Conservation (phyloP, 164 flowering plant genomes). For the Santalum album region DNA sequence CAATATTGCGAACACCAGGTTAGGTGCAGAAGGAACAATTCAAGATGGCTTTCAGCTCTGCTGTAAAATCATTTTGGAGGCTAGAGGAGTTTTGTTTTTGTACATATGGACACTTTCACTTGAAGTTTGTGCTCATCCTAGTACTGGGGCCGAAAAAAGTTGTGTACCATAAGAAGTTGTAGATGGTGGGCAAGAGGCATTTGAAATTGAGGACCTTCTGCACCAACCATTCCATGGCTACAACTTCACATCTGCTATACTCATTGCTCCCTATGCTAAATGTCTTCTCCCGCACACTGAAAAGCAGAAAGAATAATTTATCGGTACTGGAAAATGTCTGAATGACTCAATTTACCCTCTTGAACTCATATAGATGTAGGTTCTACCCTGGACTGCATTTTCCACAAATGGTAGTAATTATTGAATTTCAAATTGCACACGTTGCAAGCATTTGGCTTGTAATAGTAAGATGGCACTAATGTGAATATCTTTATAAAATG, state of each 20-base stretch:
- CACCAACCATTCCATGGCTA: slow-evolving; percentile 98
- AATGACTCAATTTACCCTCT: background rate
- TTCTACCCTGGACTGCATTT: too few species aligned
- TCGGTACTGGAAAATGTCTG: background rate
- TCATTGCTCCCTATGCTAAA: slow-evolving; percentile 43
- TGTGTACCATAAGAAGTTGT: slow-evolving; percentile 78
- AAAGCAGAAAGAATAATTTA: slow-evolving; percentile 3
- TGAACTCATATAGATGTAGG: too few species aligned
- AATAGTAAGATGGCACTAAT: too few species aligned
- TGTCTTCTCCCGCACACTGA: slow-evolving; percentile 48
- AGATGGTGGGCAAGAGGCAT: slow-evolving; percentile 64
- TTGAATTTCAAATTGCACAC: too few species aligned
- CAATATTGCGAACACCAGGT: background rate
- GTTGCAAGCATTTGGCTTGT: too few species aligned
- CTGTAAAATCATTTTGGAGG: too few species aligned
- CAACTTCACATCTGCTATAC: slow-evolving; percentile 68
- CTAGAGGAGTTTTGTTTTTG: too few species aligned
- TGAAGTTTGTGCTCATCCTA: too few species aligned
- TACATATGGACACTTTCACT: too few species aligned
- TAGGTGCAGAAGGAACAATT: background rate
- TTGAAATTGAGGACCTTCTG: slow-evolving; percentile 75
- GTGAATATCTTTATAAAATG: too few species aligned
- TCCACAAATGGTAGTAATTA: too few species aligned
- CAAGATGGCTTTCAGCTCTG: background rate
- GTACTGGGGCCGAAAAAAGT: too few species aligned